Evolutionary conservation across 768 basidiomycete genomes (phyloP).

Genomic region (Lentinula raphanica): DNA sequence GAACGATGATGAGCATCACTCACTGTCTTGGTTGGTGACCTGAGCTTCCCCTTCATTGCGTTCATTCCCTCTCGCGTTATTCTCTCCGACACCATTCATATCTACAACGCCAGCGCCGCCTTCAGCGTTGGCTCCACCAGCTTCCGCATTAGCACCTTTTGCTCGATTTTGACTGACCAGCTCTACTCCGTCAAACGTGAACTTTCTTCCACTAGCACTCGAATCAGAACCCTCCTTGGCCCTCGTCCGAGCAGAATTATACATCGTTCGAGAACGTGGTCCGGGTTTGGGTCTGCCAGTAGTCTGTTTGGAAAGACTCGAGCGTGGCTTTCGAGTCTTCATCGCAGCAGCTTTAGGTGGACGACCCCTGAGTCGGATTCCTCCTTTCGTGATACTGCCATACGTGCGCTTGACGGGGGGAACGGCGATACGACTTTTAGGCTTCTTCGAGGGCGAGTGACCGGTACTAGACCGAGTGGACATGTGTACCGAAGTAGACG

Average conservation of each 20-base stretch:
- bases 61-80: neutral
- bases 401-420: neutral
- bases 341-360: too few relatives aligned
- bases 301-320: neutral
- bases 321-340: neutral
- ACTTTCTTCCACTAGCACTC: neutral
- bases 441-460: neutral
- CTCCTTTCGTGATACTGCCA: neutral
- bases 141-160: neutral
- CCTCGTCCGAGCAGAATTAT: neutral
- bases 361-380: neutral
- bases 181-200: neutral
- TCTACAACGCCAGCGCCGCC: neutral
- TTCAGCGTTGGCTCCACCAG: neutral
- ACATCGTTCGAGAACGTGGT: neutral
- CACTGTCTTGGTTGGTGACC: neutral
- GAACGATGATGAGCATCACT: neutral
- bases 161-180: neutral
- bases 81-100: neutral
- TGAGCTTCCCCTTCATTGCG: neutral
- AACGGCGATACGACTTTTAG: neutral
- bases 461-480: constrained; percentile 4
- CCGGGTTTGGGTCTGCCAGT: neutral
- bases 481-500: neutral
- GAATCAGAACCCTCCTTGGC: neutral